Evolutionary conservation across 768 basidiomycete species (phyloP).

Genomic region (Serendipita sp.): DNA sequence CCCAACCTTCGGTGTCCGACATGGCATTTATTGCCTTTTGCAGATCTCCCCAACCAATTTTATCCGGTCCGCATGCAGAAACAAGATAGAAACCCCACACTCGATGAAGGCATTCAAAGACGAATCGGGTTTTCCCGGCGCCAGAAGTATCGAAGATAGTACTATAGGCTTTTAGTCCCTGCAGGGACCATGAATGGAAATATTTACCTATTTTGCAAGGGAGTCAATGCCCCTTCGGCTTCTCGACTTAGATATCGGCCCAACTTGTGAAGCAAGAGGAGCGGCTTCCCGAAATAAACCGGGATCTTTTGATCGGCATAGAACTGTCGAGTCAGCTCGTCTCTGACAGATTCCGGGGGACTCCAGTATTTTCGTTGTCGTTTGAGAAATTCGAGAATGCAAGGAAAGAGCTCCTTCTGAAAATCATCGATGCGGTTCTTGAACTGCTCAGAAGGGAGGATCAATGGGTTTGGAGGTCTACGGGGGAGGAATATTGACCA

Average conservation of each 20-base stretch:
- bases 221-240: too few relatives aligned
- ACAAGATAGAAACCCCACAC: conserved; percentile 9
- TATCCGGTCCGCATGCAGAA: conserved; percentile 12
- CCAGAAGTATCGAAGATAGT: conserved; percentile 1
- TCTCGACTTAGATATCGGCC: too few relatives aligned
- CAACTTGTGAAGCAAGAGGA: background rate
- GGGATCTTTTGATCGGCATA: background rate
- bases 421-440: background rate
- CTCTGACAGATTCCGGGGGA: background rate
- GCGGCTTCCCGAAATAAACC: background rate
- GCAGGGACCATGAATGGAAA: too few relatives aligned
- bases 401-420: background rate
- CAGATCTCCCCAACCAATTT: background rate
- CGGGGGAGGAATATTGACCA: too few relatives aligned
- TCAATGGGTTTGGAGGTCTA: too few relatives aligned
- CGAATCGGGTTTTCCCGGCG: conserved; percentile 7
- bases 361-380: background rate
- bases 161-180: background rate
- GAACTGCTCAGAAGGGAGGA: too few relatives aligned
- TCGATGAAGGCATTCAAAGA: background rate
- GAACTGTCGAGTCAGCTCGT: background rate
- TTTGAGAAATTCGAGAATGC: background rate
- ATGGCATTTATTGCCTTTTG: background rate
- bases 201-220: too few relatives aligned
- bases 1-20: background rate